Evolutionary conservation across 768 basidiomycete species (phyloP), one percentile per base, ranked within the genome.

Genomic region (Hygrocybe coccinea): DNA sequence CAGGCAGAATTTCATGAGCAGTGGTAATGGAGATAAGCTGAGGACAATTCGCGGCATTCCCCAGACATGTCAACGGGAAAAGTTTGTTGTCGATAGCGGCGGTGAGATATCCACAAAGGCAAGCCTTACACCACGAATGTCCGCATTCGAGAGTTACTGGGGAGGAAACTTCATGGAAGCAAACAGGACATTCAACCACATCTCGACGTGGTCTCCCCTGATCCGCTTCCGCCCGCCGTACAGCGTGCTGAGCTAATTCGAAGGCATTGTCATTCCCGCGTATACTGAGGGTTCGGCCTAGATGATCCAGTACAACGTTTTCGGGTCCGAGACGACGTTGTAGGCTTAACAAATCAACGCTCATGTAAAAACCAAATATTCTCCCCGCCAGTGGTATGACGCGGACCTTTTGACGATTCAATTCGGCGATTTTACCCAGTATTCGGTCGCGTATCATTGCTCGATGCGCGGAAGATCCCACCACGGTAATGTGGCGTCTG

Each of bases 41-140:
- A 0, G 71, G 64, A 58, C 89, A 92, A 47, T 72, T 75, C 1
- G 78, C 86, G 4, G 81, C 78, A 58, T 81, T 70, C 5, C 85
- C 90, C 1, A 91, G 75, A 60, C 90, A 92, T 15, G 67, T 78
- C n/a, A 91, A 64, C 0, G 90, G 89, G 72, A 91, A 91, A 11
- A 68, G 69, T 47, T 76, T 79, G 60, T 75, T 80, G 29, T 83
- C 80, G 19, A 79, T 69, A 1, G 86, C 74, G 1, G 86, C 78
- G 2, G 67, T 65, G 17, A 91, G 72, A 64, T 88, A 91, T 33
- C 74, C 68, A 6, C 67, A 61, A 17, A 91, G 64, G 64, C 89
- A 92, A 2, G 73, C 56, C 36, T 78, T 77, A 64, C 89, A 91
- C 80, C 83, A 89, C 1, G 62, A 62, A 65, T 92, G 89, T 1